Base-by-base conservation (phyloP, 2,329 filamentous ascomycete genomes). In the Aureobasidium sp. region DNA sequence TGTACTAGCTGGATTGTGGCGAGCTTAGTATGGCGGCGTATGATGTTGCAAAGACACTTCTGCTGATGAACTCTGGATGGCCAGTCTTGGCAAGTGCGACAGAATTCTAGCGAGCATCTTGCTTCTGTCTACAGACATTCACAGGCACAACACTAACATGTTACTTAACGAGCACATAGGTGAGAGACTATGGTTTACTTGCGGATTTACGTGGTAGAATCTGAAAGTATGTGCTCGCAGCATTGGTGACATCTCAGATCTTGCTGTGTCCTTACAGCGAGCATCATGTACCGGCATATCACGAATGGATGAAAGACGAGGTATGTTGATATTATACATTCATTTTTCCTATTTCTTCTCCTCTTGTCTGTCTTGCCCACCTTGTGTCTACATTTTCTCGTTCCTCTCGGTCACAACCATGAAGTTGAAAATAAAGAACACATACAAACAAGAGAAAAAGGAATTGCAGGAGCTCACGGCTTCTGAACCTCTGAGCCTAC, bases 301-400 rank as follows among this genome's bases (percentile, higher is more conserved):
- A 96, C 72, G 78, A 81, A 70, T 97, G 93, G 93, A 97, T 97
- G 92, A 83, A 92, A 78, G 87, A 94, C 69, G 82, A 87, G 57
- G 88, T 82, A 73, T 55, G n/a, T 48, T 10, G 7, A 42, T 2
- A 44, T 44, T 4, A 9, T 23, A 36, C 26, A 37, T 7, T 42
- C 42, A 29, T 7, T 36, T 26, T 20, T 39, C 26, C 17, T 15
- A 3, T 56, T 7, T 37, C 29, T 15, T n/a, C 13, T 39, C 0
- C 20, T 48, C 2, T 20, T 8, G 9, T 58, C 0, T 26, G 1
- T 15, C 6, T 1, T 37, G 3, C 29, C 7, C 9, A 26, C 46
- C 42, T 29, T 13, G 7, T 8, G 6, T 36, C 36, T 34, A 32
- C 8, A 23, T 32, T 13, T 27, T 17, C 12, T 10, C 23, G 20